These are phyloP conservation scores for Leccinum pellstonianum DNA, from an alignment of 768 basidiomycete species.

Conservation along the genomic window DNA sequence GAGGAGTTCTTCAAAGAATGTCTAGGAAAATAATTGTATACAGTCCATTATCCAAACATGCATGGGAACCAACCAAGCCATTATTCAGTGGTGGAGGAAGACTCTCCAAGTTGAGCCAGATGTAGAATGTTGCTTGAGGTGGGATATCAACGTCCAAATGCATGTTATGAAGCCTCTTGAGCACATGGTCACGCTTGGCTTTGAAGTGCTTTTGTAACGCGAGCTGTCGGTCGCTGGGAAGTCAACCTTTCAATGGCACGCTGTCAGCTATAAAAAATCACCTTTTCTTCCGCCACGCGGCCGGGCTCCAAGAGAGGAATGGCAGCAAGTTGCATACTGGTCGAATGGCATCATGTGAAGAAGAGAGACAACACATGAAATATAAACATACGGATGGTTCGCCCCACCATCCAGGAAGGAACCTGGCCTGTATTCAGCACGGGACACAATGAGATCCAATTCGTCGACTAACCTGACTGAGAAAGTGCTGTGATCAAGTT, in stretches of 20 bases:
- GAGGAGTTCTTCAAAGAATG: constrained; percentile 92
- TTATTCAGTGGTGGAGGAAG: constrained; percentile 84
- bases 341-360: neutral
- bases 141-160: constrained; percentile 76
- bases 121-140: constrained; percentile 86
- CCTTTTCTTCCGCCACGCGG: constrained; percentile 69
- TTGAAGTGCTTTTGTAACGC: constrained; percentile 92
- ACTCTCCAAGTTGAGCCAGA: constrained; percentile 85
- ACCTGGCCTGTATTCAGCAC: constrained; percentile 35
- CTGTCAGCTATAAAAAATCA: constrained; percentile 19
- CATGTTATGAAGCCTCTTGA: constrained; percentile 74
- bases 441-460: neutral
- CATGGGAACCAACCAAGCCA: constrained; percentile 59
- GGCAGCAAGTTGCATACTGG: constrained; percentile 83
- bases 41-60: neutral
- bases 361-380: neutral
- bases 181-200: constrained; percentile 85
- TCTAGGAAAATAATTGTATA: constrained; percentile 38
- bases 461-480: constrained; percentile 50
- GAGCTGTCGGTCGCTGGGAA: constrained; percentile 38
- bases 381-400: constrained; percentile 74
- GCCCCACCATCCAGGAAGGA: constrained; percentile 93
- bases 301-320: constrained; percentile 76
- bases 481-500: constrained; percentile 85
- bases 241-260: neutral